Evolutionary conservation across 2,329 filamentous ascomycete genomes (phyloP).

Genomic region (Colletotrichum trifolii): DNA sequence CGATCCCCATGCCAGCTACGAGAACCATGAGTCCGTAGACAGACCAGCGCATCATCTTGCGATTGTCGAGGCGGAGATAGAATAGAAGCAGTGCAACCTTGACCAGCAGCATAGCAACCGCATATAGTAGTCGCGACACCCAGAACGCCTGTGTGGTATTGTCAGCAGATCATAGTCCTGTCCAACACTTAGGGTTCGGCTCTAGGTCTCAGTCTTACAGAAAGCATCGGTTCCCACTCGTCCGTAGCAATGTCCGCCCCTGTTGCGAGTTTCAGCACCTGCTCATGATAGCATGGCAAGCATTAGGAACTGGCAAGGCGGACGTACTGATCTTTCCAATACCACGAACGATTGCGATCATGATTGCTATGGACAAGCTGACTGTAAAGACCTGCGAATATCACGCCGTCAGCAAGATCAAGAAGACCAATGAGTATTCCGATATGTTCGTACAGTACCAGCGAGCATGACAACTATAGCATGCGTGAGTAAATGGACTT

Average conservation of each 20-base stretch:
- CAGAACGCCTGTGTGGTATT: background rate
- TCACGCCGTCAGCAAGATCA: too few species aligned
- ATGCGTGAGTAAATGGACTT: background rate
- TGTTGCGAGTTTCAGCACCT: background rate
- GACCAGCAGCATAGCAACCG: constrained; percentile 14
- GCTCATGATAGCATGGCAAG: background rate
- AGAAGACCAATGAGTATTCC: background rate
- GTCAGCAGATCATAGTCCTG: background rate
- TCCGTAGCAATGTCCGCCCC: constrained; percentile 2
- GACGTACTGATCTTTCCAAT: background rate
- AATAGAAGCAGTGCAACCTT: constrained; percentile 21
- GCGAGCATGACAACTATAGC: constrained; percentile 4
- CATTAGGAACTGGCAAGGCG: background rate
- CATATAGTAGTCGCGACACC: constrained; percentile 7
- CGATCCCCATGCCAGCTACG: background rate
- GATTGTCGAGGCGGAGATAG: constrained; percentile 21
- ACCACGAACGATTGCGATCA: background rate
- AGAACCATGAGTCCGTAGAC: constrained; percentile 3
- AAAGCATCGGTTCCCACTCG: constrained; percentile 15
- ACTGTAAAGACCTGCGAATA: background rate
- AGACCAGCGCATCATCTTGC: constrained; percentile 18
- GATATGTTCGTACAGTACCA: constrained; percentile 5
- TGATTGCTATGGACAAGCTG: constrained; percentile 3
- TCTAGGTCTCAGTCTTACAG: background rate
- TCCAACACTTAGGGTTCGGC: background rate